Percentiles rank a stretch among this genome's conserved stretches.
These are phyloP conservation scores for Cladophialophora carrionii DNA, from an alignment of 2,329 filamentous ascomycete genomes.

Conservation along the genomic window DNA sequence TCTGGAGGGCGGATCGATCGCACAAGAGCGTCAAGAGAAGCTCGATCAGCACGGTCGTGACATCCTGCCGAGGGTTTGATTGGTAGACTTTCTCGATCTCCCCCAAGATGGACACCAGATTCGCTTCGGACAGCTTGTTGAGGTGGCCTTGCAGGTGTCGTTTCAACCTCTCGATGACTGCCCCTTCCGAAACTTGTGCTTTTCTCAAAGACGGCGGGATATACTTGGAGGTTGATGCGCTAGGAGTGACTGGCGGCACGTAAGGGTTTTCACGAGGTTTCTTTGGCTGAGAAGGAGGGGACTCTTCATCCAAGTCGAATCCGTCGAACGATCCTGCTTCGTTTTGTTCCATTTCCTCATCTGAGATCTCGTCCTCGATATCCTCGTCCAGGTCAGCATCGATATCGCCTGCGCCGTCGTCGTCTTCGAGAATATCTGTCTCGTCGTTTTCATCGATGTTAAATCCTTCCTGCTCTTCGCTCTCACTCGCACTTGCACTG, in stretches of 20 bases:
- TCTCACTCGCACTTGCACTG: conserved; percentile 37
- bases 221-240: conserved; percentile 68
- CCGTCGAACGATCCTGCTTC: conserved; percentile 45
- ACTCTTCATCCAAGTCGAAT: conserved; percentile 45
- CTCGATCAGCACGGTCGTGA: conserved; percentile 78
- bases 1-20: conserved; percentile 75
- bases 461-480: conserved; percentile 38
- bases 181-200: conserved; percentile 64
- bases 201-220: conserved; percentile 82
- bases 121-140: conserved; percentile 91
- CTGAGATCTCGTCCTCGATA: conserved; percentile 16
- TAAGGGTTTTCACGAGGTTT: conserved; percentile 82
- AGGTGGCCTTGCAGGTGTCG: conserved; percentile 84
- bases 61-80: conserved; percentile 81
- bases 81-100: conserved; percentile 84
- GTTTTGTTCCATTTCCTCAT: conserved; percentile 4
- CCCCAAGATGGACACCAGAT: conserved; percentile 78
- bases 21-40: conserved; percentile 77
- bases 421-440: conserved; percentile 46
- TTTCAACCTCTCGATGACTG: conserved; percentile 69
- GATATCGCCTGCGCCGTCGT: conserved; percentile 43
- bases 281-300: conserved; percentile 46
- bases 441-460: conserved; percentile 44
- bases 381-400: conserved; percentile 37
- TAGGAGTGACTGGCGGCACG: conserved; percentile 64